Percentiles rank a stretch among this genome's conserved stretches.
Evolutionary conservation across 2,329 filamentous ascomycete genomes (phyloP).

Genomic region (Penicillium verrucosum): DNA sequence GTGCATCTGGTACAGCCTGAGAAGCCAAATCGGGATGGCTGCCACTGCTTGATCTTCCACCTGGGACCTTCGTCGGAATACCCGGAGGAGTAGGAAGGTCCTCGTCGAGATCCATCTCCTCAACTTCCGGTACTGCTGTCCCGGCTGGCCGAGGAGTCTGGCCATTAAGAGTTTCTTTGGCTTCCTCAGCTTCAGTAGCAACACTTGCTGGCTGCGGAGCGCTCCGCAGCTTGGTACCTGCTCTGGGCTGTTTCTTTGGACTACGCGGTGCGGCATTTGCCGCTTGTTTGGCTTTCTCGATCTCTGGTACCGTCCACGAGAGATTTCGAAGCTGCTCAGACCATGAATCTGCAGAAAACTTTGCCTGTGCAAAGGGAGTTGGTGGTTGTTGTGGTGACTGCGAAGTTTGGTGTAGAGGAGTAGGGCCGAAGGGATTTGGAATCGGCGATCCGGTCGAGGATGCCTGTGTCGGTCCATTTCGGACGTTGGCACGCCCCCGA

Average conservation of each 20-base stretch:
- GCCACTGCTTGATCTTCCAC: conserved; percentile 6
- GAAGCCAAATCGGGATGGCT: conserved; percentile 19
- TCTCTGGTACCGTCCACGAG: conserved; percentile 33
- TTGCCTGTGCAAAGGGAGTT: conserved; percentile 32
- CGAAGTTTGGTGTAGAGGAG: conserved; percentile 10
- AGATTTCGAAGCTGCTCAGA: conserved; percentile 35
- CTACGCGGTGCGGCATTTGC: conserved; percentile 29
- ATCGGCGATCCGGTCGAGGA: conserved; percentile 17
- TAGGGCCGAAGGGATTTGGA: conserved; percentile 18
- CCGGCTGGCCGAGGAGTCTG: conserved; percentile 17
- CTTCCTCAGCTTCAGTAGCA: conserved; percentile 41
- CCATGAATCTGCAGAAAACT: conserved; percentile 42
- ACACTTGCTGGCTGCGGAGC: conserved; percentile 36
- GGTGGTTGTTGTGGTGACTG: conserved; percentile 22
- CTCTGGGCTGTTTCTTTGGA: conserved; percentile 34
- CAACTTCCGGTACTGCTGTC: conserved; percentile 24
- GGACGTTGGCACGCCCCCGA: conserved; percentile 23
- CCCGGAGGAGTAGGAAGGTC: conserved; percentile 24
- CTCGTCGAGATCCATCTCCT: conserved; percentile 50
- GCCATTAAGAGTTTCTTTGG: conserved; percentile 29
- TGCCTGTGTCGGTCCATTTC: conserved; percentile 20
- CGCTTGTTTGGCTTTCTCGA: conserved; percentile 26
- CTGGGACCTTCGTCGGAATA: conserved; percentile 4
- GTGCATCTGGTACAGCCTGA: conserved; percentile 10
- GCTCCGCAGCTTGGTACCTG: conserved; percentile 28